Evolutionary conservation across 2,329 filamentous ascomycete genomes (phyloP).

Genomic region (Ophiocordyceps camponoti-leonardi): DNA sequence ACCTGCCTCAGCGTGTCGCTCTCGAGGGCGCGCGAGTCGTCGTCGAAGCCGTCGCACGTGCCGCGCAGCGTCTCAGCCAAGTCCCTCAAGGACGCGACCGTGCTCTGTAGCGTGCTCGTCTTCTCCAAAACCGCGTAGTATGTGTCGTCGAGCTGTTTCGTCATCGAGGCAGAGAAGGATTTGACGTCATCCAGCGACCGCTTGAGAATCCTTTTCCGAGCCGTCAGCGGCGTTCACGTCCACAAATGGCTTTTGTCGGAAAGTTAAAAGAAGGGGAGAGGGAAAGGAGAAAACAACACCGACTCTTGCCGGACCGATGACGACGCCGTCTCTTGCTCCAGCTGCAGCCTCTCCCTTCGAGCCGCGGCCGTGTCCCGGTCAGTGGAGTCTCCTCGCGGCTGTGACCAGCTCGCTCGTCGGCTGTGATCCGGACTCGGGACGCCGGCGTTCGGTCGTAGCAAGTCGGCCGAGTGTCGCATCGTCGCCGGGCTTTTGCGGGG

Average conservation of each 20-base stretch:
- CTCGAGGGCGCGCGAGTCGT: slow-evolving; percentile 40
- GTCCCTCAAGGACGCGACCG: slow-evolving; percentile 46
- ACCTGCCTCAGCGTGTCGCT: slow-evolving; percentile 44
- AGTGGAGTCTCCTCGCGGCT: slow-evolving; percentile 10
- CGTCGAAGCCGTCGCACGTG: slow-evolving; percentile 39
- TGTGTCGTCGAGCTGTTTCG: slow-evolving; percentile 51
- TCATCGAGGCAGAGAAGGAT: slow-evolving; percentile 43
- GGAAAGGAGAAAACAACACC: slow-evolving; percentile 2
- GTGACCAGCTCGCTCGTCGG: slow-evolving; percentile 21
- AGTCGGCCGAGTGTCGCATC: slow-evolving; percentile 25
- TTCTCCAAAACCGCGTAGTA: slow-evolving; percentile 61
- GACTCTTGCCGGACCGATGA: slow-evolving; percentile 13
- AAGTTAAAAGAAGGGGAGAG: too few species aligned
- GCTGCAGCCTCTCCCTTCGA: slow-evolving; percentile 21
- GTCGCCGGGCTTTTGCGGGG: slow-evolving; percentile 9
- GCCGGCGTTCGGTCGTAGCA: slow-evolving; percentile 27
- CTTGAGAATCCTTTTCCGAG: slow-evolving; percentile 18
- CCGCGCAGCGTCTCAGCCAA: slow-evolving; percentile 44
- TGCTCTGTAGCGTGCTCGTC: slow-evolving; percentile 44
- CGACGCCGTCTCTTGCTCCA: slow-evolving; percentile 17
- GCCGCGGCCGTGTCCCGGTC: slow-evolving; percentile 16
- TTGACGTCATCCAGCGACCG: slow-evolving; percentile 36
- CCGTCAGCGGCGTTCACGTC: not conserved
- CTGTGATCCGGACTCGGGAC: slow-evolving; percentile 24
- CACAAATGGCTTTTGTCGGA: not conserved